phyloP scores from a whole-genome alignment of 177 flowering plant species.

The Vitis hybrid region DNA sequence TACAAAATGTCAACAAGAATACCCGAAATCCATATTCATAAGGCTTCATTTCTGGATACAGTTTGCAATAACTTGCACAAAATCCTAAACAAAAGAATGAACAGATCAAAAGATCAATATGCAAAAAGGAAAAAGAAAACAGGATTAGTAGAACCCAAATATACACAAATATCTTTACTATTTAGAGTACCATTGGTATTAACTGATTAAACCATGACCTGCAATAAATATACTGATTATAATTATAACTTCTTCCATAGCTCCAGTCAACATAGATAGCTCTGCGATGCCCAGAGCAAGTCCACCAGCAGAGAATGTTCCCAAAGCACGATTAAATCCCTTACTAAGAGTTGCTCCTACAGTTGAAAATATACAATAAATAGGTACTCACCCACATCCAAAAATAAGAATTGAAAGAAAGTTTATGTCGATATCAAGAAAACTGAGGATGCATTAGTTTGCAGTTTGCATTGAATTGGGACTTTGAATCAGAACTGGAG shows the following conservation, averaged over 20 bases:
- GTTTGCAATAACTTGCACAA: slow-evolving; percentile 49
- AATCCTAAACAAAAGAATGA: slow-evolving; percentile 32
- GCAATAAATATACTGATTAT: slow-evolving; percentile 51
- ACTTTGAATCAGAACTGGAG: too few relatives aligned
- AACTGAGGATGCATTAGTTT: background rate
- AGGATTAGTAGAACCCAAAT: too few relatives aligned
- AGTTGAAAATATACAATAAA: background rate
- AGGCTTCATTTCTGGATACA: slow-evolving; percentile 63
- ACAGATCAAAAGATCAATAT: background rate
- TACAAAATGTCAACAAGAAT: slow-evolving; percentile 63
- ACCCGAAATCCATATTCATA: slow-evolving; percentile 72
- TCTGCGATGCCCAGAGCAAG: slow-evolving; percentile 63
- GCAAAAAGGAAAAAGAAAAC: too few relatives aligned
- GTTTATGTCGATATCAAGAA: background rate
- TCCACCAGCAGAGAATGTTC: slow-evolving; percentile 70
- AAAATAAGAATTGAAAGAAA: too few relatives aligned
- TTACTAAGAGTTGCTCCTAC: slow-evolving; percentile 73
- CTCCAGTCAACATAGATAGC: slow-evolving; percentile 45
- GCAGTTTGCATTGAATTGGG: too few relatives aligned
- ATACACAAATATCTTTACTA: too few relatives aligned
- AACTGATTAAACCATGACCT: slow-evolving; percentile 29
- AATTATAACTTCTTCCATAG: slow-evolving; percentile 42
- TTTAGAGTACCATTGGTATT: too few relatives aligned
- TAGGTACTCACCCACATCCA: too few relatives aligned
- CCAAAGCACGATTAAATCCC: slow-evolving; percentile 66